Evolutionary conservation across 805 yeast genomes (phyloP), one percentile per base, ranked within the genome.

Genomic region (Cyberlindnera mrakii): DNA sequence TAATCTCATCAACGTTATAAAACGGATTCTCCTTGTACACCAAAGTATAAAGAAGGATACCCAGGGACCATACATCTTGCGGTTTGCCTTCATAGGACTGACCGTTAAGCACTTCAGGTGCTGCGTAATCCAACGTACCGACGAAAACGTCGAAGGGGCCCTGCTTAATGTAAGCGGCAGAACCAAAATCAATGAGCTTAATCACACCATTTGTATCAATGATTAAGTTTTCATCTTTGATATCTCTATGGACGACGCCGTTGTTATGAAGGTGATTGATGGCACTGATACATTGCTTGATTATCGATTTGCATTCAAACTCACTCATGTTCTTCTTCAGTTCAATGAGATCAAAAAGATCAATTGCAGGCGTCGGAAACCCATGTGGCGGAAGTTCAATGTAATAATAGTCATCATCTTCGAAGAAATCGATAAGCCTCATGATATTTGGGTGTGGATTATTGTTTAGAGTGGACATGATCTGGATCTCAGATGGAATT

Each of bases 141-240:
- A 93, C 98, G 65, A 93, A 91, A 5, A 93, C 96, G 53, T 91
- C 96, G 65, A 91, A 93, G 5, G 98, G 98, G 0, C 97, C 98
- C 66, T 83, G 88, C 51, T 75, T 78, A 17, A 81, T 78, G 61
- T 88, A 88, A 0, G 97, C 96, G 1, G 98, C 96, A 38, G 95
- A 83, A 1, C 99, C 99, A 62, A 89, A 91, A 65, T 91, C 99
- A 58, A 91, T 91, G 48, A 91, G 68, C 60, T 89, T 90, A 41
- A 87, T 82, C 36, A 78, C 72, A 2, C 93, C 95, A 48, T 81
- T 74, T 44, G 80, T 80, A 55, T 90, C 96, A 40, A 91, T 85
- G 54, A 91, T 87, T 38, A 91, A 77, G 58, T 91, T 91, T 54
- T 91, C 99, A 63, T 91, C 99, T 60, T 91, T 91, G 51, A 91